Evolutionary conservation across 2,329 filamentous ascomycete genomes (phyloP).

Genomic region (Knufia petricola): DNA sequence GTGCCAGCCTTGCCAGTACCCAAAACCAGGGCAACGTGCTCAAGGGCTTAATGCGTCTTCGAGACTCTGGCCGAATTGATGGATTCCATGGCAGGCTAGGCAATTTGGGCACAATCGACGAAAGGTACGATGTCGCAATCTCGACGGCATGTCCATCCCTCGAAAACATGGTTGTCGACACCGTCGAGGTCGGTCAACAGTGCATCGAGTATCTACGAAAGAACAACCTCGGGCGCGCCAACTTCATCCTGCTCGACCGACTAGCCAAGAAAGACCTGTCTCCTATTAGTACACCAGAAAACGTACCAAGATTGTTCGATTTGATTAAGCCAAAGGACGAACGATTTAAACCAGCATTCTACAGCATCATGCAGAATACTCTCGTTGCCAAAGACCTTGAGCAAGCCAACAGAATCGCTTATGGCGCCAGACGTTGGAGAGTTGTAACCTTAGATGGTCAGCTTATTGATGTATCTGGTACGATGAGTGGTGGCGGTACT

Average conservation of each 20-base stretch:
- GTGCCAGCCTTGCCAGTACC: constrained; percentile 76
- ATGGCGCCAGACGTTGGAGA: constrained; percentile 85
- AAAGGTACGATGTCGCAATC: constrained; percentile 93
- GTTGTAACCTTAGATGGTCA: constrained; percentile 93
- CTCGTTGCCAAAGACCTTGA: constrained; percentile 83
- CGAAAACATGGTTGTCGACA: constrained; percentile 94
- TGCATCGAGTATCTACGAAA: constrained; percentile 97
- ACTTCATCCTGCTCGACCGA: constrained; percentile 93
- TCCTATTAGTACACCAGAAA: constrained; percentile 77
- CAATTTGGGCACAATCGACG: constrained; percentile 86
- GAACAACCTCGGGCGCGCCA: constrained; percentile 91
- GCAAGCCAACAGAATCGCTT: constrained; percentile 96
- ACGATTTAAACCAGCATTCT: constrained; percentile 82
- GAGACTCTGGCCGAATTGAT: constrained; percentile 91
- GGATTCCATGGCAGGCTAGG: constrained; percentile 93
- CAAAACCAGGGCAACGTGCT: constrained; percentile 91
- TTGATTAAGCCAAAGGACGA: constrained; percentile 82
- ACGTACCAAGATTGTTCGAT: constrained; percentile 86
- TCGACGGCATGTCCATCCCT: constrained; percentile 87
- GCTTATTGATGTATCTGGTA: constrained; percentile 94
- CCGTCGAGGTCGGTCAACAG: constrained; percentile 90
- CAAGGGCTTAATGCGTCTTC: constrained; percentile 83
- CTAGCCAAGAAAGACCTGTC: constrained; percentile 68
- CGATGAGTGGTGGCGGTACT: constrained; percentile 94
- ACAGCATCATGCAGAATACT: constrained; percentile 89